These are phyloP conservation scores for Lipomyces spencermartinsiae DNA, from an alignment of 805 yeast species.

Conservation along the genomic window DNA sequence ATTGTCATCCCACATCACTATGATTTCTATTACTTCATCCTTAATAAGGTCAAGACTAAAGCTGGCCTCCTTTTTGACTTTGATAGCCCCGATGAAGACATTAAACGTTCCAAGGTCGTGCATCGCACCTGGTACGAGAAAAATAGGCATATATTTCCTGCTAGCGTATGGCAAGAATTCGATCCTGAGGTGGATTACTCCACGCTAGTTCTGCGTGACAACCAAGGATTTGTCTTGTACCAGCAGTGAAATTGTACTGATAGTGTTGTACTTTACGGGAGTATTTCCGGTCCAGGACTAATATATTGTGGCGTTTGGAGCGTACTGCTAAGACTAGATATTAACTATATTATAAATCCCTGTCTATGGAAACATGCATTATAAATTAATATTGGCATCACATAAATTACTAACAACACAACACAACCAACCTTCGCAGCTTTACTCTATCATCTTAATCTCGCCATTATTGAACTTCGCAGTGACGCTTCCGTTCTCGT, in stretches of 20 bases:
- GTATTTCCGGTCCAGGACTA: neutral
- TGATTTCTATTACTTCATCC: slow-evolving; percentile 42
- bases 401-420: neutral
- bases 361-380: neutral
- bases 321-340: neutral
- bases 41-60: slow-evolving; percentile 39
- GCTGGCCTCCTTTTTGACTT: slow-evolving; percentile 42
- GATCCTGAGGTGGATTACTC: slow-evolving; percentile 43
- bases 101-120: slow-evolving; percentile 40
- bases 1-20: slow-evolving; percentile 46
- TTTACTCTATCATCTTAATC: slow-evolving; percentile 20
- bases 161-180: slow-evolving; percentile 43
- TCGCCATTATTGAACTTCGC: slow-evolving; percentile 36
- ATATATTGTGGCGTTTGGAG: neutral
- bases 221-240: slow-evolving; percentile 38
- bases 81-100: slow-evolving; percentile 21
- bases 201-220: slow-evolving; percentile 39
- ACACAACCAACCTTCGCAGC: neutral
- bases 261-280: neutral
- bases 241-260: slow-evolving; percentile 22
- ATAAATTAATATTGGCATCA: neutral
- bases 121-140: slow-evolving; percentile 43
- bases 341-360: neutral
- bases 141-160: slow-evolving; percentile 45
- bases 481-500: slow-evolving; percentile 68